Evolutionary conservation across 1,139 yeast species (phyloP).

Genomic region (Blastobotrys raffinosifermentans): DNA sequence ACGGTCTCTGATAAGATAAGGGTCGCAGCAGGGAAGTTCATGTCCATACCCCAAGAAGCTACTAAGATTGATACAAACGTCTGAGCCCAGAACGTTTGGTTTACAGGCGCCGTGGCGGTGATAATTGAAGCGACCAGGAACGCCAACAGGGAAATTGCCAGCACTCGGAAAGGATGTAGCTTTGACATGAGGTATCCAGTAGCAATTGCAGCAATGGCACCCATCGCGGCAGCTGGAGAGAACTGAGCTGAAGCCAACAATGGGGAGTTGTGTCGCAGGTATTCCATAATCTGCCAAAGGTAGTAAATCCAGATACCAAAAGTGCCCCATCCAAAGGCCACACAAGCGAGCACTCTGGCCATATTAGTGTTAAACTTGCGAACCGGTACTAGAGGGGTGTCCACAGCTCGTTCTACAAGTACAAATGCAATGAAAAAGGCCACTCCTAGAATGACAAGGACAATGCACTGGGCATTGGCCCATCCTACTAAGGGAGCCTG

Average conservation of each 20-base stretch:
- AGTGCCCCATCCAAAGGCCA: constrained; percentile 55
- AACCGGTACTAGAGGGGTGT: constrained; percentile 45
- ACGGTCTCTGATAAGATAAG: constrained; percentile 46
- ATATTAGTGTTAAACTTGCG: constrained; percentile 40
- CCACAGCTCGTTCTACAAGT: constrained; percentile 34
- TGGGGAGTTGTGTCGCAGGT: constrained; percentile 34
- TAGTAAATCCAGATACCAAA: constrained; percentile 56
- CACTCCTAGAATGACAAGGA: constrained; percentile 45
- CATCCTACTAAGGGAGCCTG: constrained; percentile 61
- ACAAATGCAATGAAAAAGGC: constrained; percentile 36
- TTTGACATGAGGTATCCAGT: constrained; percentile 39
- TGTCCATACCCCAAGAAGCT: constrained; percentile 59
- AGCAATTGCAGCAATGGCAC: constrained; percentile 42
- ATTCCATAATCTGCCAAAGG: constrained; percentile 35
- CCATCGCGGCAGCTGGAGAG: constrained; percentile 39
- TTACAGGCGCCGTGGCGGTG: constrained; percentile 42
- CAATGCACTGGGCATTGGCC: constrained; percentile 45
- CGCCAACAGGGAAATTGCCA: constrained; percentile 42
- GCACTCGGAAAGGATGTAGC: constrained; percentile 39
- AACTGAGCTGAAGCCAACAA: constrained; percentile 39
- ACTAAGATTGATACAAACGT: constrained; percentile 44
- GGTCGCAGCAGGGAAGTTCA: constrained; percentile 59
- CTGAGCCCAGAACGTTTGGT: constrained; percentile 50
- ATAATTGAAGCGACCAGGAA: constrained; percentile 41
- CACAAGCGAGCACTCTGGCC: constrained; percentile 43